Base-by-base conservation (phyloP, 768 basidiomycete species). In the Mycena maculata region DNA sequence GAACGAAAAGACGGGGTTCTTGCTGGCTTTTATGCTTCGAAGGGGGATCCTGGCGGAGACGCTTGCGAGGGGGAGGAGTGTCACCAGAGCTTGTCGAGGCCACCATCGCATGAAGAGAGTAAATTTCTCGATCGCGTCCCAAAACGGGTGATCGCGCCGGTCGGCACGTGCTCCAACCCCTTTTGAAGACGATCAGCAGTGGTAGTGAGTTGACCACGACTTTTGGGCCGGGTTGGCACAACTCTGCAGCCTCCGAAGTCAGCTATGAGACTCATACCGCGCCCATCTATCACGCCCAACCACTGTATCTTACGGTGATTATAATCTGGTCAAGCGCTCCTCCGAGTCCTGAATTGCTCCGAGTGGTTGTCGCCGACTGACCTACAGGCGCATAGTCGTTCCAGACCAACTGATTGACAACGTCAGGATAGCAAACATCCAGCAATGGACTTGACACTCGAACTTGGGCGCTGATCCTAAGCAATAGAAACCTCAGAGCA, bases 1-100 rank as follows among this genome's bases (percentile, higher is more conserved):
- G 97, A 6, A 91, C 93, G 76, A 97, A 99, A 44, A 99, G 80
- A 47, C 85, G 82, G 0, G 81, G 82, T 72, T 83, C 82, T 57
- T 78, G 80, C 28, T 64, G 68, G 38, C 52, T 65, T 61, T 70
- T 71, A 38, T 60, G 67, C 42, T 58, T 68, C 36, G 70, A 65
- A 28, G 72, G 58, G 27, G 63, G 63, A 45, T 80, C 79, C 70
- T 83, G 81, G 36, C 86, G 81, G 20, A 81, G 79, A 31, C 83
- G 82, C 77, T 89, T 89, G 66, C 86, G 81, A 30, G 86, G 87
- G n/a, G 85, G 86, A 23, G 76, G 76, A 28, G 72, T 76, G 63
- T 73, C 73, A 15, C 65, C 71, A 15, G 63, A 60, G 36, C 48
- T 63, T 16, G 60, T 68, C 36, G 66, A 71, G 50, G 66, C 59